phyloP scores from a whole-genome alignment of 257 asterid species.

The Rehmannia glutinosa region DNA sequence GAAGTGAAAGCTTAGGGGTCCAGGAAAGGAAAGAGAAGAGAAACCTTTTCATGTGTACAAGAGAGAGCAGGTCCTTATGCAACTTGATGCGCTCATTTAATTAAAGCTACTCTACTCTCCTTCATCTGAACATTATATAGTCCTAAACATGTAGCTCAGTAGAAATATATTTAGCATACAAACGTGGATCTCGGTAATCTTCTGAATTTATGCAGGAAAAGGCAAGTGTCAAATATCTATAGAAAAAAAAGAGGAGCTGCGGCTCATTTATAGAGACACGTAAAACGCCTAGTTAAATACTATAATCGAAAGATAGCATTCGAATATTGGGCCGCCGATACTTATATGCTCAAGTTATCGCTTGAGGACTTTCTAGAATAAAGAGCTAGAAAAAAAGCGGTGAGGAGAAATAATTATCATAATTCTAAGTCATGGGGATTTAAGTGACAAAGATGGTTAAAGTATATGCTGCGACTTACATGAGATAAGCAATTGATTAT shows the following conservation, averaged over 20 bases:
- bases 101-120: background rate
- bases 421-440: background rate
- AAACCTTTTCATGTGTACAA: background rate
- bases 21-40: background rate
- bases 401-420: background rate
- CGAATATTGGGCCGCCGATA: background rate
- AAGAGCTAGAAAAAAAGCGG: background rate
- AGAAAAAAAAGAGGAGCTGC: background rate
- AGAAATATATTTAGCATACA: background rate
- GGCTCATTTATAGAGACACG: conserved; percentile 4
- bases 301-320: background rate
- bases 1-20: background rate
- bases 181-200: background rate
- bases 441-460: background rate
- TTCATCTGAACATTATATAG: background rate
- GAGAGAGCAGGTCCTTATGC: background rate
- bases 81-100: background rate
- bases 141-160: background rate
- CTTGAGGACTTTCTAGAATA: background rate
- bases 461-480: background rate
- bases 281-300: background rate
- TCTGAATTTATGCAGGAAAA: conserved; percentile 2
- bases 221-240: background rate
- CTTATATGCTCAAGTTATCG: background rate
- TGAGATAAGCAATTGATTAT: background rate